A percentile compares a stretch with the other conserved stretches of the same genome.
Evolutionary conservation across 1,139 yeast species (phyloP).

Genomic region (Pichia sp.): DNA sequence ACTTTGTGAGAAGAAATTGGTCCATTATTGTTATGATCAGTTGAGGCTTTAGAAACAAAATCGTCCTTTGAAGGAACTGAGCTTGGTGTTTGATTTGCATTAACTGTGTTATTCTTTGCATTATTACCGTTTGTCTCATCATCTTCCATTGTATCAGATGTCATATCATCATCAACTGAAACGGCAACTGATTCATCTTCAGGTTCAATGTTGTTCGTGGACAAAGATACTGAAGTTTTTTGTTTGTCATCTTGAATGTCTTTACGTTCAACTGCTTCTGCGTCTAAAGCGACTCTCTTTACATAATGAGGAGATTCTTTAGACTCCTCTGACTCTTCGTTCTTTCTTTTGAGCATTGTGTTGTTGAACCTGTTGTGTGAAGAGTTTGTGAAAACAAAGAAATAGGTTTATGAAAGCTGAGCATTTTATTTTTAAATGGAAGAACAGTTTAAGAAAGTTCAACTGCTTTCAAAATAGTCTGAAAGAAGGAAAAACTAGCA

Average conservation of each 20-base stretch:
- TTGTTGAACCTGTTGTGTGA: not conserved
- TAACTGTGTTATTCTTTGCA: not conserved
- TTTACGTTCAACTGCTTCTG: conserved; percentile 35
- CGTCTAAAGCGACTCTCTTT: conserved; percentile 69
- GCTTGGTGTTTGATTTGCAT: conserved; percentile 4
- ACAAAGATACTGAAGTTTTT: conserved; percentile 37
- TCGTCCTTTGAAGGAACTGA: conserved; percentile 13
- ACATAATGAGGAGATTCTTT: conserved; percentile 25
- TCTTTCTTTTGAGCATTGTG: conserved; percentile 57
- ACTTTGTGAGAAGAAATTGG: conserved; percentile 30
- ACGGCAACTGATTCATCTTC: not conserved
- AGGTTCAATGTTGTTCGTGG: not conserved
- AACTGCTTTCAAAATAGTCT: no score
- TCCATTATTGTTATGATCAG: conserved; percentile 11
- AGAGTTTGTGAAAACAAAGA: not conserved
- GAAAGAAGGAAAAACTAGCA: no score
- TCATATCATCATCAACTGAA: not conserved
- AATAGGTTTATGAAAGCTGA: not conserved
- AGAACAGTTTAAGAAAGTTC: no score
- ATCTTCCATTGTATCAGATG: no score
- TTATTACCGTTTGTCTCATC: not conserved
- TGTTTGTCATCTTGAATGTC: conserved; percentile 34
- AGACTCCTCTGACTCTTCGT: conserved; percentile 42
- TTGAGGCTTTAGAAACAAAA: conserved; percentile 1
- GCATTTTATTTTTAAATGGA: not conserved